These are phyloP conservation scores for Sporobolomyces phaffii DNA, from an alignment of 768 basidiomycete species.

Conservation along the genomic window DNA sequence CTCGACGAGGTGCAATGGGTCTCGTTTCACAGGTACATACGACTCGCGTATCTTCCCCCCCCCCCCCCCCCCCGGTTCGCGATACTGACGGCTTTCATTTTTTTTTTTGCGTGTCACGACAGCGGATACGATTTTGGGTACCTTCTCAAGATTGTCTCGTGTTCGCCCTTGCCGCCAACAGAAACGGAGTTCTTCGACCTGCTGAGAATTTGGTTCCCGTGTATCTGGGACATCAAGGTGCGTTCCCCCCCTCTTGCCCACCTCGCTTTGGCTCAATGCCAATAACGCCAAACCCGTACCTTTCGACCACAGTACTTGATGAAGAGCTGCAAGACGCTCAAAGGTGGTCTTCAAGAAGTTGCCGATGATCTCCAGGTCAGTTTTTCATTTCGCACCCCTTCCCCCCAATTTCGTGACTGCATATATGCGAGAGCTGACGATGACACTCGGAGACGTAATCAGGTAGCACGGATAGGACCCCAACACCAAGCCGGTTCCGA, in stretches of 20 bases:
- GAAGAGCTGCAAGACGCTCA: constrained; percentile 72
- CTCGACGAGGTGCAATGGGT: constrained; percentile 88
- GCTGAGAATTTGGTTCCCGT: constrained; percentile 86
- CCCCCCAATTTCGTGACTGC: neutral
- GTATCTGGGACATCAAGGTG: constrained; percentile 87
- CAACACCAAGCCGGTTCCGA: constrained; percentile 98
- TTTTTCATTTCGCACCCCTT: constrained; percentile 29
- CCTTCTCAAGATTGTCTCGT: constrained; percentile 82
- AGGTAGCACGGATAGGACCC: constrained; percentile 82
- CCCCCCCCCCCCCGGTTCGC: neutral
- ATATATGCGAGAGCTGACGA: neutral
- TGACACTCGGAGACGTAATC: neutral
- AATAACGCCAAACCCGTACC: neutral
- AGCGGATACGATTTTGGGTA: constrained; percentile 99
- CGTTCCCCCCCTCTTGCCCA: neutral
- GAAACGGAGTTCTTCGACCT: constrained; percentile 87
- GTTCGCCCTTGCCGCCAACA: constrained; percentile 70
- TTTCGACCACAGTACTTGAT: constrained; percentile 65
- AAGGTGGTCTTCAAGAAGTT: constrained; percentile 87
- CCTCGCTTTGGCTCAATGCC: too few species aligned
- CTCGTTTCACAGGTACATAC: constrained; percentile 86
- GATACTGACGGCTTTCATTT: too few species aligned
- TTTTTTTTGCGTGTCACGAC: too few species aligned
- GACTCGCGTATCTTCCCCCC: neutral
- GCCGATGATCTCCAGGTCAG: constrained; percentile 89